Base-by-base conservation (phyloP, 1,284 basidiomycete genomes). In the Apiotrichum montevideense region DNA sequence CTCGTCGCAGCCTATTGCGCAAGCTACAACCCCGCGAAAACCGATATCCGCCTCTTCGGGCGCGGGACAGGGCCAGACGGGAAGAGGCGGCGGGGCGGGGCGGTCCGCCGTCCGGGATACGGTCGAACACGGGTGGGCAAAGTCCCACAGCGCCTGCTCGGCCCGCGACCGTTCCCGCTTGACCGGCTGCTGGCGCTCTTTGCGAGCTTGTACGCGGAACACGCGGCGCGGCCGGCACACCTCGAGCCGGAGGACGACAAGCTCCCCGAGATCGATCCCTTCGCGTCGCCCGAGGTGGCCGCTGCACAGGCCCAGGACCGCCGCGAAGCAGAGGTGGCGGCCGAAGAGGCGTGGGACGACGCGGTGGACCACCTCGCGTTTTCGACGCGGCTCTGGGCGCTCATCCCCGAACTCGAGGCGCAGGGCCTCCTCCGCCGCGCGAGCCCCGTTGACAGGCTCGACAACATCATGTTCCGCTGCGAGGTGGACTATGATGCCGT, bases 161-260 rank as follows among this genome's bases (percentile, higher is more conserved):
- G 93, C 0, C 93, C 93, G 1, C 80, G 82, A 47, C 74, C 87
- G 0, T 95, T 95, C 70, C 83, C 88, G 0, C 75, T 95, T 1
- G 93, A 96, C 69, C 79, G 93, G 21, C 75, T 96, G 51, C 71
- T 92, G 1, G 89, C 90, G 0, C 87, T 96, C 54, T 82, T 94
- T 6, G 90, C 90, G 2, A 83, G 86, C 0, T 76, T 97, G 7
- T 77, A 93, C 40, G 87, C 90, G 56, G 91, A 95, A 71, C 85
- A 92, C 62, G 89, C 76, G 68, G 11, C 76, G 77, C 32, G 80
- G 73, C 47, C 80, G 75, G 4, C 57, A 29, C 66, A 70, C 14
- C 61, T 74, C 11, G 55, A 66, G 32, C 60, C 57, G 15, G 63
- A 60, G 6, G 62, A 62, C 15, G 56, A 59, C 11, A 54, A 76